Percentiles rank a stretch among this genome's conserved stretches.
Evolutionary conservation across 345 rosid species (phyloP).

Genomic region (Xanthoceras sorbifolium): DNA sequence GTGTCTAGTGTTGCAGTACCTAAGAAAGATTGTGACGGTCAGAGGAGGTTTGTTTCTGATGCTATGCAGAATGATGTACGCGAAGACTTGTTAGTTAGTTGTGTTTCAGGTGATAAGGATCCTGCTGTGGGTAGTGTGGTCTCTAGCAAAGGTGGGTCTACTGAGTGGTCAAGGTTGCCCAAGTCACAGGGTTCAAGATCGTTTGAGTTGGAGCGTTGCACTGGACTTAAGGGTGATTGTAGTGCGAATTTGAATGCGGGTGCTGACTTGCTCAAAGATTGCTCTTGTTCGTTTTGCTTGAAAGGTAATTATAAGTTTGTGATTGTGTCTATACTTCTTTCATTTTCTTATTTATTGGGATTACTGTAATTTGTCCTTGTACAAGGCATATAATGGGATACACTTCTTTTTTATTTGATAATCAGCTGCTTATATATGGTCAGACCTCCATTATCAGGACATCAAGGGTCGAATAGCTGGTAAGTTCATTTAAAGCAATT

Average conservation of each 20-base stretch:
- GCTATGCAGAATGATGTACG: slow-evolving; percentile 20
- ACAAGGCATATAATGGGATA: slow-evolving; percentile 1
- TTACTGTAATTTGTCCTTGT: background rate
- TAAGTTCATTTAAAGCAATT: slow-evolving; percentile 25
- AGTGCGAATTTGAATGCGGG: slow-evolving; percentile 35
- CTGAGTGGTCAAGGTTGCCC: slow-evolving; percentile 44
- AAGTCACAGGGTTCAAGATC: slow-evolving; percentile 41
- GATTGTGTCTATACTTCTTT: background rate
- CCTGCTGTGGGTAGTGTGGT: slow-evolving; percentile 31
- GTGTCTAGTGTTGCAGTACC: slow-evolving; percentile 34
- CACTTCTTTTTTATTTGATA: slow-evolving; percentile 23
- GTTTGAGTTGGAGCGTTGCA: slow-evolving; percentile 59
- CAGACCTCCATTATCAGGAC: slow-evolving; percentile 92
- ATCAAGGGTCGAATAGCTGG: slow-evolving; percentile 77
- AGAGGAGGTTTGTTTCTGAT: slow-evolving; percentile 21
- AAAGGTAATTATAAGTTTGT: slow-evolving; percentile 49
- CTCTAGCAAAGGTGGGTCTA: slow-evolving; percentile 32
- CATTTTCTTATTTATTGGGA: too few relatives aligned
- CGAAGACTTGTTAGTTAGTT: slow-evolving; percentile 20
- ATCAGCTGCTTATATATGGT: slow-evolving; percentile 91
- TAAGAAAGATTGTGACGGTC: slow-evolving; percentile 28
- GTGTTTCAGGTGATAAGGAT: slow-evolving; percentile 35
- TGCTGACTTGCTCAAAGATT: slow-evolving; percentile 55
- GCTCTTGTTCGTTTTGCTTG: slow-evolving; percentile 84
- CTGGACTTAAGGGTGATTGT: slow-evolving; percentile 35